Evolutionary conservation across 352 stramenopile species (phyloP), one percentile per base, ranked within the genome.

Genomic region (Globisporangium cystogenes): DNA sequence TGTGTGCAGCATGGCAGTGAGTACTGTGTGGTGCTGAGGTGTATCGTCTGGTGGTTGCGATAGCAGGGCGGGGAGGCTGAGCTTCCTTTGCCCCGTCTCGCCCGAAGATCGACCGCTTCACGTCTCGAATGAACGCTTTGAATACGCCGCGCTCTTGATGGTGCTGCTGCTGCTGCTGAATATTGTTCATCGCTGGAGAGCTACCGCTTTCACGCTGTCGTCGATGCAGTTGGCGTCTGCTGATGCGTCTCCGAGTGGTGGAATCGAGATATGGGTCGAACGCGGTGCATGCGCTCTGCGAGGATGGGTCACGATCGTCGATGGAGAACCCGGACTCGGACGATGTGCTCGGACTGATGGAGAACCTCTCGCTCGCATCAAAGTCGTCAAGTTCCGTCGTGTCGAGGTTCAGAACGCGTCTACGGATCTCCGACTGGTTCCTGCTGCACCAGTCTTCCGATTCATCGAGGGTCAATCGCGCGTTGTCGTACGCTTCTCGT

Each of bases 31-130:
- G 2, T 3, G 48, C 35, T 46, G 15, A 12, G 48, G 20, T 27
- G 36, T 48, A 45, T 20, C 15, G 36, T 42, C 33, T 24, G 41
- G n/a, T 37, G 12, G 5, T 23, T 31, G 4, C 16, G 33, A 33
- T 53, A 36, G 31, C 27, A 10, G 33, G 7, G 24, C 8, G 33
- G 8, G 14, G n/a, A n/a, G 14, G n/a, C 3, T 11, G 31, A 20
- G 26, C n/a, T 29, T 23, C 39, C 18, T 52, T 47, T 7, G 7
- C 7, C 6, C 10, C 33, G 6, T 47, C 24, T 21, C 41, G 11
- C 7, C 48, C 7, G 27, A 66, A 62, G 18, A 66, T 23, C 23
- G 54, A 55, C 36, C 44, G 49, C 31, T 48, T 41, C 41, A 62
- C 33, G 43, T 59, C 57, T 21, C 46, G 45, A 15, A 66, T 46